A percentile compares a stretch with the other conserved stretches of the same genome.
Evolutionary conservation across 2,329 filamentous ascomycete genomes (phyloP).

Genomic region (Dothidotthia symphoricarpi): DNA sequence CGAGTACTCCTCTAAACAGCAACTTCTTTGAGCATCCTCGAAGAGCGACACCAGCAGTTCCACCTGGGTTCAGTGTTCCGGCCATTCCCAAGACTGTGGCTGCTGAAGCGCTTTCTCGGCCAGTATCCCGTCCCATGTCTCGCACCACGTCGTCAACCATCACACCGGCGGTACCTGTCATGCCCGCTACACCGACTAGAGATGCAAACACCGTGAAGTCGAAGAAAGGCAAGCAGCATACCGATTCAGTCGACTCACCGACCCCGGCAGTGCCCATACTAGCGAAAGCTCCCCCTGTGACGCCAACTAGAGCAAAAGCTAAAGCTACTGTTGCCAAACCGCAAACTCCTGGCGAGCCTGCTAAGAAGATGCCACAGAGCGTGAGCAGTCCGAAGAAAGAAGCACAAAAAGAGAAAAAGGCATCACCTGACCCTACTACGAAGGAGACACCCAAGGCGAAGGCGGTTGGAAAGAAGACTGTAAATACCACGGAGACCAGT

Average conservation of each 20-base stretch:
- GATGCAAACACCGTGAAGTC: slow-evolving; percentile 31
- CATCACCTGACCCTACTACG: slow-evolving; percentile 7
- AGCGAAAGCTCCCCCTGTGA: slow-evolving; percentile 13
- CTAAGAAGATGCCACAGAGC: slow-evolving; percentile 8
- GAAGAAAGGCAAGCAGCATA: slow-evolving; percentile 23
- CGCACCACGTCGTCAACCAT: slow-evolving; percentile 34
- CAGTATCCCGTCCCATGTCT: slow-evolving; percentile 21
- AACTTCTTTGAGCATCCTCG: slow-evolving; percentile 40
- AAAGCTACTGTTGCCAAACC: slow-evolving; percentile 14
- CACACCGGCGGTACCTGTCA: slow-evolving; percentile 42
- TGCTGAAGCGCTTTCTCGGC: slow-evolving; percentile 23
- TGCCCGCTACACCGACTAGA: slow-evolving; percentile 40
- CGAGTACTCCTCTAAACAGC: slow-evolving; percentile 17
- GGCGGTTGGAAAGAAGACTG: slow-evolving; percentile 16
- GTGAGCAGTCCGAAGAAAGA: slow-evolving; percentile 3
- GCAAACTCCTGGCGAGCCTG: slow-evolving; percentile 10
- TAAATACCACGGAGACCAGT: slow-evolving; percentile 13
- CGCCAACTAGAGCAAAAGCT: slow-evolving; percentile 18
- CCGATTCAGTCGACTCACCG: slow-evolving; percentile 4
- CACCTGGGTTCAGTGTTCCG: slow-evolving; percentile 45
- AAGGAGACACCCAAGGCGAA: slow-evolving; percentile 25
- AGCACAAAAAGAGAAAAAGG: slow-evolving; percentile 20
- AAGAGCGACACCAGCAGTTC: slow-evolving; percentile 47
- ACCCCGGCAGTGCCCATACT: slow-evolving; percentile 2
- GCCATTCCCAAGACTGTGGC: slow-evolving; percentile 21